phyloP scores from a whole-genome alignment of 176 grass and related monocot species.

The Triticum monococcum region DNA sequence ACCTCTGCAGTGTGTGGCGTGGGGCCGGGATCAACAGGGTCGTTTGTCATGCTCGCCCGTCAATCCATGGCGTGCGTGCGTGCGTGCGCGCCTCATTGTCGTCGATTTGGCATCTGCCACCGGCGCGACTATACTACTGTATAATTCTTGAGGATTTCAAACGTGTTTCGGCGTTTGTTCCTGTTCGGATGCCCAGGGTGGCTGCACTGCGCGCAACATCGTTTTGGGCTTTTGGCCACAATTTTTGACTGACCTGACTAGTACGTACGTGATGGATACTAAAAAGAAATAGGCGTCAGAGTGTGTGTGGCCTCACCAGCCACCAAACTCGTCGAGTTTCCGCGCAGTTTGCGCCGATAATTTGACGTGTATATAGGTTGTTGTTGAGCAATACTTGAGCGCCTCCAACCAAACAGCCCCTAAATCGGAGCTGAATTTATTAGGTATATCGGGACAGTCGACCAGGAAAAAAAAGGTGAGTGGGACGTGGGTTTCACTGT shows the following conservation, averaged over 20 bases:
- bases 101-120: conserved; percentile 9
- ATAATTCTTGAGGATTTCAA: too few relatives aligned
- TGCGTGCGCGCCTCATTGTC: neutral
- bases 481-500: neutral
- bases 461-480: neutral
- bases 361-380: too few relatives aligned
- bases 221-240: conserved; percentile 7
- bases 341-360: too few relatives aligned
- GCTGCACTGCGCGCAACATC: neutral
- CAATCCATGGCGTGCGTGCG: neutral
- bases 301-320: too few relatives aligned
- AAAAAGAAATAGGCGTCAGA: too few relatives aligned
- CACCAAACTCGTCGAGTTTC: too few relatives aligned
- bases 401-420: too few relatives aligned
- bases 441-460: neutral
- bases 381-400: too few relatives aligned
- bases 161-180: too few relatives aligned
- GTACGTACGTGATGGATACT: too few relatives aligned
- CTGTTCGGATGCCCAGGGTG: neutral
- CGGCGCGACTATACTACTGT: too few relatives aligned
- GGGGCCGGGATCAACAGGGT: conserved; percentile 6
- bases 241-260: neutral
- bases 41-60: conserved; percentile 11
- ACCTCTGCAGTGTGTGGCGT: neutral
- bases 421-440: neutral